These are phyloP conservation scores for Xylaria sp. DNA, from an alignment of 2,329 filamentous ascomycete genomes.

Conservation along the genomic window DNA sequence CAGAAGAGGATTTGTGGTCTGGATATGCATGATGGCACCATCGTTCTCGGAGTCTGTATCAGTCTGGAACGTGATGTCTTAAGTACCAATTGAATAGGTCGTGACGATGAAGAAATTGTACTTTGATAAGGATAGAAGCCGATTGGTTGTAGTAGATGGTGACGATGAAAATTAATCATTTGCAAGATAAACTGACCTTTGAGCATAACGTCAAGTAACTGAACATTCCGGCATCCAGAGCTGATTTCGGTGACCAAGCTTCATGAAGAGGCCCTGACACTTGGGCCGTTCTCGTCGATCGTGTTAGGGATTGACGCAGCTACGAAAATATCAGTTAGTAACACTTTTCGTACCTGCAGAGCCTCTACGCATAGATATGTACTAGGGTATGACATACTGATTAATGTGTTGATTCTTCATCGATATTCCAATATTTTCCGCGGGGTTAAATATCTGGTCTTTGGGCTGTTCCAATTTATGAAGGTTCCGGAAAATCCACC, in stretches of 20 bases:
- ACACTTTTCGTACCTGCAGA: no score
- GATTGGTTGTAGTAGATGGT: not conserved
- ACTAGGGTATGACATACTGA: no score
- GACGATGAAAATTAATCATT: not conserved
- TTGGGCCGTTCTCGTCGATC: no score
- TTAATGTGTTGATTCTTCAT: no score
- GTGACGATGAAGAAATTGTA: not conserved
- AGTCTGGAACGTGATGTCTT: not conserved
- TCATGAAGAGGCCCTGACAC: no score
- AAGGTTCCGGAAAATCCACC: no score
- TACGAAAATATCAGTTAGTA: no score
- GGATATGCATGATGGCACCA: not conserved
- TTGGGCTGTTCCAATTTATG: no score
- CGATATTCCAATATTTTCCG: no score
- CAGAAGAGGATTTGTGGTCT: not conserved
- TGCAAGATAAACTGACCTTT: not conserved
- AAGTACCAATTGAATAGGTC: not conserved
- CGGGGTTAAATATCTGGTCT: no score
- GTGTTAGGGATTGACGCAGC: no score
- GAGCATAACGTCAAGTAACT: not conserved
- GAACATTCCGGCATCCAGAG: not conserved
- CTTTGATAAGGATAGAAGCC: not conserved
- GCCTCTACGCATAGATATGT: no score
- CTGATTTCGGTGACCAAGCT: not conserved
- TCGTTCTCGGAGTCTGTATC: not conserved